Evolutionary conservation across 345 rosid genomes (phyloP).

Genomic region (Clarkia xantiana): DNA sequence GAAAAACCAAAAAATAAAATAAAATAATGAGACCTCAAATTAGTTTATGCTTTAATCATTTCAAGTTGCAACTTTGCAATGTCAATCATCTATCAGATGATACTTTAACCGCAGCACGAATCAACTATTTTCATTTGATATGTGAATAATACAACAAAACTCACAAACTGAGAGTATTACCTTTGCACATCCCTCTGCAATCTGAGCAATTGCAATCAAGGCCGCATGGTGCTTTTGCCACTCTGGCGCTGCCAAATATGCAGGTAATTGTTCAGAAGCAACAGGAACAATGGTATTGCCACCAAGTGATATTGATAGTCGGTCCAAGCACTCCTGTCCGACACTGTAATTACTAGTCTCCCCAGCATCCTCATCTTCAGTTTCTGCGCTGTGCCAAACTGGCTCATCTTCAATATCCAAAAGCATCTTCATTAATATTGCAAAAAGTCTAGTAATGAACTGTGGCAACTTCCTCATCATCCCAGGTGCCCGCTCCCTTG

Average conservation of each 20-base stretch:
- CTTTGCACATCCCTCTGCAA: conserved; percentile 99
- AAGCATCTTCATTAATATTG: conserved; percentile 82
- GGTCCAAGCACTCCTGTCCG: conserved; percentile 96
- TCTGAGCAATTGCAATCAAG: conserved; percentile 90
- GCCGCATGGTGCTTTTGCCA: conserved; percentile 99
- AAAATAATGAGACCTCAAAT: too few relatives aligned
- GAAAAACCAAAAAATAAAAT: background rate
- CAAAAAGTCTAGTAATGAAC: conserved; percentile 74
- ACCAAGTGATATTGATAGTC: conserved; percentile 85
- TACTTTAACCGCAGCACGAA: too few relatives aligned
- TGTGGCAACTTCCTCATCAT: conserved; percentile 99
- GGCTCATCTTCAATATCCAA: conserved; percentile 90
- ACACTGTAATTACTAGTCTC: conserved; percentile 86
- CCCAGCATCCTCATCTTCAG: conserved; percentile 90
- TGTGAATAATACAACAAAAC: background rate
- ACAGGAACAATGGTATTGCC: conserved; percentile 97
- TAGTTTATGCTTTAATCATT: too few relatives aligned
- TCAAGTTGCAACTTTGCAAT: too few relatives aligned
- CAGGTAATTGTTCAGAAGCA: conserved; percentile 84
- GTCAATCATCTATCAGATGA: too few relatives aligned
- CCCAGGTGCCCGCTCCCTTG: conserved; percentile 97
- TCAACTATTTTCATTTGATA: too few relatives aligned
- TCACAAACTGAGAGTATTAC: conserved; percentile 15
- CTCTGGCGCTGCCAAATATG: conserved; percentile 77
- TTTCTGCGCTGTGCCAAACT: conserved; percentile 84